Base-by-base conservation (phyloP, 192 early-diverging fungal species). In the Coemansia sp. region DNA sequence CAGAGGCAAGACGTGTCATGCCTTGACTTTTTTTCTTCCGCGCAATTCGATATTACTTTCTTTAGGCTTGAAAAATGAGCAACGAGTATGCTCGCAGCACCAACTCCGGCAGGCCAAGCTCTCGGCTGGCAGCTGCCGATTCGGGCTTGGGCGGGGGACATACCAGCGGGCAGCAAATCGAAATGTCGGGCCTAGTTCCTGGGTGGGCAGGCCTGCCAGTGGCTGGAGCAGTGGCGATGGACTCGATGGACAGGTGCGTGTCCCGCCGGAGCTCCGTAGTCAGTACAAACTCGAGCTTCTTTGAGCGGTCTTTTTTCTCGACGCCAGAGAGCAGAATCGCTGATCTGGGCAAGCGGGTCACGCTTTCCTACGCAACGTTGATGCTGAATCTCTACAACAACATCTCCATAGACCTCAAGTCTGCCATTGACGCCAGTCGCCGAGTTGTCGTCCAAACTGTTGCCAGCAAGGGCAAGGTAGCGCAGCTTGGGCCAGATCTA, bases 341-440 rank as follows among this genome's bases (percentile, higher is more conserved):
- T 24, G 76, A 78, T 50, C 65, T 64, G 38, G 66, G 69, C 34
- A 72, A 72, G 27, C 60, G 61, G 26, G 59, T 66, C 11, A 78
- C 76, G 26, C 70, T 78, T 37, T 66, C 76, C 0, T 68, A 78
- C 36, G 76, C 76, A 10, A 78, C 76, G 29, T 59, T 78, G 38
- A 78, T 68, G 67, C 76, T 78, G 41, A 78, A 78, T 43, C 29
- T 78, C 46, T 78, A 78, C 62, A 78, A 78, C 70, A 68, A 78
- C 59, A 68, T 78, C 9, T 72, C 76, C 12, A 58, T 78, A 38
- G 76, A 78, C 24, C 54, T 78, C 42, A 67, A 67, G 36, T 21
- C 59, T 1, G 65, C 76, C 9, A 58, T 66, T 18, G 76, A 78
- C 22, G 57, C 65, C 17, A 63, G 56, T 33, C 76, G 76, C 59